These are phyloP conservation scores for Mycena filopes DNA, from an alignment of 768 basidiomycete genomes.

Conservation along the genomic window DNA sequence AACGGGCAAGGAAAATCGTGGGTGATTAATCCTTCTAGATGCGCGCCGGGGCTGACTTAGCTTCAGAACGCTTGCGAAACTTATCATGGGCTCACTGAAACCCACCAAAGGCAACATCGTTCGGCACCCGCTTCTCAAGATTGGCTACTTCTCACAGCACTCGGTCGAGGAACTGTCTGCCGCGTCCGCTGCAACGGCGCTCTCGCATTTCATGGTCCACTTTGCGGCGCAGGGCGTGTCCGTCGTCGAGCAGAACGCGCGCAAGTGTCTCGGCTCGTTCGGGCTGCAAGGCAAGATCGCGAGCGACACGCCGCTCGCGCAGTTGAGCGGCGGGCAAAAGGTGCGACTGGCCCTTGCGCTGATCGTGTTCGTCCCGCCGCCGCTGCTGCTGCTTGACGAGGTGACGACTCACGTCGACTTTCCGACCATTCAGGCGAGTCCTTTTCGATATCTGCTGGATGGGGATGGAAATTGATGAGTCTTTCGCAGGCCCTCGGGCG, in stretches of 20 bases:
- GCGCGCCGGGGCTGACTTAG: conserved; percentile 15
- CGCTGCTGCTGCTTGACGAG: conserved; percentile 67
- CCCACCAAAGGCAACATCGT: conserved; percentile 60
- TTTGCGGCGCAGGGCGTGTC: conserved; percentile 44
- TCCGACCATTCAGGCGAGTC: conserved; percentile 65
- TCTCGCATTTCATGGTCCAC: conserved; percentile 39
- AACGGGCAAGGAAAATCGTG: conserved; percentile 10
- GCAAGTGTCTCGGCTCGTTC: conserved; percentile 53
- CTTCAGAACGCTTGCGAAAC: conserved; percentile 62
- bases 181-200: conserved; percentile 38
- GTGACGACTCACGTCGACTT: conserved; percentile 78
- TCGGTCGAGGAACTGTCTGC: conserved; percentile 64
- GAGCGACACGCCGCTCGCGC: conserved; percentile 54
- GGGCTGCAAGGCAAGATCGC: conserved; percentile 56
- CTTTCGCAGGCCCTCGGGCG: too few relatives aligned
- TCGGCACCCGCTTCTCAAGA: conserved; percentile 61
- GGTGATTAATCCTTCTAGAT: too few relatives aligned
- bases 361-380: conserved; percentile 63
- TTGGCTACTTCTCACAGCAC: conserved; percentile 74
- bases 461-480: too few relatives aligned
- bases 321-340: conserved; percentile 68
- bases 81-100: conserved; percentile 51
- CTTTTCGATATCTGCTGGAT: too few relatives aligned
- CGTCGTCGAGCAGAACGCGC: conserved; percentile 50
- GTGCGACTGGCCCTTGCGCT: conserved; percentile 69